phyloP scores from a whole-genome alignment of 345 rosid species.

The Cochlearia excelsa region DNA sequence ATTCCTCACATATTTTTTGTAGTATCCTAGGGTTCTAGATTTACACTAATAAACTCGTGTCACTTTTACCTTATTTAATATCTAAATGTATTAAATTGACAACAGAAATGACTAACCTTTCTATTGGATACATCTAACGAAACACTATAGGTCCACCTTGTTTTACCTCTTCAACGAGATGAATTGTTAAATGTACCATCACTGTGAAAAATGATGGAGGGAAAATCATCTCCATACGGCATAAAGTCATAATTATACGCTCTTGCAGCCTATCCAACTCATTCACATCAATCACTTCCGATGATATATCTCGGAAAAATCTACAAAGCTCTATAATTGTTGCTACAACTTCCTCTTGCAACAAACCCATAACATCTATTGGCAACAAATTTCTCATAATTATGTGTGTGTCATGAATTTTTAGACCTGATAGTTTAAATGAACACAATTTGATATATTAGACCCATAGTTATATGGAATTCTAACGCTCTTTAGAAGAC shows the following conservation, averaged over 20 bases:
- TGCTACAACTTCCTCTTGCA: not conserved
- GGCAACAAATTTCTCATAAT: not conserved
- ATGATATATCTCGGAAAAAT: too few relatives aligned
- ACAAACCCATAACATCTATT: too few relatives aligned
- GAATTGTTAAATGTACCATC: not conserved
- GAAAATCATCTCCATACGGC: not conserved
- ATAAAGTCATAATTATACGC: not conserved
- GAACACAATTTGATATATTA: too few relatives aligned
- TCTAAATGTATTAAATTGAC: not conserved
- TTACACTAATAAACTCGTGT: not conserved
- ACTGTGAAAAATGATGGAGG: not conserved
- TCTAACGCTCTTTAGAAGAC: too few relatives aligned
- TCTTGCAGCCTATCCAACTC: too few relatives aligned
- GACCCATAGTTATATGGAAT: too few relatives aligned
- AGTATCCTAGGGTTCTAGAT: not conserved
- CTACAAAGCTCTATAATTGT: not conserved
- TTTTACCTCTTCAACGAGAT: not conserved
- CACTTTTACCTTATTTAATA: not conserved
- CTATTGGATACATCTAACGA: not conserved
- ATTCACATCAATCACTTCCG: too few relatives aligned
- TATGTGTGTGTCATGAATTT: not conserved
- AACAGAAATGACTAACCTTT: not conserved
- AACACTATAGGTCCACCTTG: not conserved
- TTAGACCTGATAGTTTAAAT: too few relatives aligned
- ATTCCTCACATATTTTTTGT: not conserved